These are phyloP conservation scores for Phytophthora constricta DNA, from an alignment of 352 stramenopile species.

Conservation along the genomic window DNA sequence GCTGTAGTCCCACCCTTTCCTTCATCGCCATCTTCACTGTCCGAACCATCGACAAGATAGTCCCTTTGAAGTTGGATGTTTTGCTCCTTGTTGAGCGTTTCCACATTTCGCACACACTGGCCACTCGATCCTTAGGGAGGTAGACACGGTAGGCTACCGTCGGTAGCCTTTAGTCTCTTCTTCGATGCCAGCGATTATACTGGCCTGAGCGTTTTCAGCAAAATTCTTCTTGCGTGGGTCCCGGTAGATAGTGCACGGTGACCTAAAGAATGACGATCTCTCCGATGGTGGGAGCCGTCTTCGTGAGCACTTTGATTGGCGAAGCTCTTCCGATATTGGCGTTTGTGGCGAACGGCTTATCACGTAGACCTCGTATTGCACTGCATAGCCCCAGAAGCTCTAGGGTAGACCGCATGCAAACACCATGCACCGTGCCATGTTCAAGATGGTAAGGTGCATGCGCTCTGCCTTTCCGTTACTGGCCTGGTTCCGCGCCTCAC, in stretches of 20 bases:
- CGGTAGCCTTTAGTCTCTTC: conserved; percentile 36
- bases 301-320: background rate
- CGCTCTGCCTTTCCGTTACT: background rate
- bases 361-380: background rate
- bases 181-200: conserved; percentile 25
- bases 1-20: background rate
- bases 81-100: conserved; percentile 10
- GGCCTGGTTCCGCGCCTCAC: background rate
- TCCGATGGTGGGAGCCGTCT: background rate
- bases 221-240: background rate
- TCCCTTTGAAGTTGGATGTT: conserved; percentile 18
- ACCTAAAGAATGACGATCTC: background rate
- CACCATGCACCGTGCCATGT: background rate
- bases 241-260: background rate
- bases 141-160: no score
- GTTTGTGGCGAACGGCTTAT: background rate
- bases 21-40: background rate
- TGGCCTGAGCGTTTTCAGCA: background rate
- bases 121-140: conserved; percentile 11
- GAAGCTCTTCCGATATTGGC: background rate
- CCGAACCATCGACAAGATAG: no score
- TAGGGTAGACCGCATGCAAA: background rate
- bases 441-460: background rate
- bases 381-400: background rate
- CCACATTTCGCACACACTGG: conserved; percentile 19